Percentiles rank a stretch among this genome's conserved stretches.
Conservation (phyloP, 164 flowering plant species). For the Buxus sempervirens region DNA sequence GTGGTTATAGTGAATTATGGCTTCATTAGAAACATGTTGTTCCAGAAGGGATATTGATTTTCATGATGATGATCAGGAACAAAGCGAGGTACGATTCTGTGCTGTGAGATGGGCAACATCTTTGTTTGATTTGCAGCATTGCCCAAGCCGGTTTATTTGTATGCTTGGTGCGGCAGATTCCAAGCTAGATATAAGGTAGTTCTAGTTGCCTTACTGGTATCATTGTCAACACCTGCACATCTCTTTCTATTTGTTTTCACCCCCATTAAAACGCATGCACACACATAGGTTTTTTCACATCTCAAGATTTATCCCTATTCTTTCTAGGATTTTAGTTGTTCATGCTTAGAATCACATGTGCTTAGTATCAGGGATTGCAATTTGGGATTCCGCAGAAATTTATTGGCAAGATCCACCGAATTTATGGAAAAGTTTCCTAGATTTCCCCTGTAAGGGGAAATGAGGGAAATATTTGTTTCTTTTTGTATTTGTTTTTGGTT, state of each 20-base stretch:
- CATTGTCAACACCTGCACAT: neutral
- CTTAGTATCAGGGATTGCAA: no score
- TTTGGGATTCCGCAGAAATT: no score
- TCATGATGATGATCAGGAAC: constrained; percentile 48
- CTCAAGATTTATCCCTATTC: no score
- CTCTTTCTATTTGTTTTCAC: neutral
- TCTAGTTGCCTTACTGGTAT: constrained; percentile 6
- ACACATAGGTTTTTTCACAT: no score
- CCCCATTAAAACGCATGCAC: no score
- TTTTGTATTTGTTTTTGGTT: no score
- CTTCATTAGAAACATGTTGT: constrained; percentile 5
- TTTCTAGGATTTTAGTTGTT: no score
- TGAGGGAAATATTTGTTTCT: no score
- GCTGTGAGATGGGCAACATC: constrained; percentile 96
- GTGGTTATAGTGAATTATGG: neutral
- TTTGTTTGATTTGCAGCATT: constrained; percentile 72
- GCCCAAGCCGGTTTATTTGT: constrained; percentile 90
- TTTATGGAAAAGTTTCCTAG: no score
- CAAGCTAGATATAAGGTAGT: constrained; percentile 87
- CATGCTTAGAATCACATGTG: no score
- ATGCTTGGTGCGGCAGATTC: constrained; percentile 91
- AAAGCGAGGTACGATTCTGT: constrained; percentile 93
- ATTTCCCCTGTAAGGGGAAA: no score
- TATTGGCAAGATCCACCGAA: no score
- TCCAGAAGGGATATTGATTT: constrained; percentile 1